Percentiles rank a stretch among this genome's conserved stretches.
Evolutionary conservation across 2,329 filamentous ascomycete genomes (phyloP).

Genomic region (Geosmithia putterillii): DNA sequence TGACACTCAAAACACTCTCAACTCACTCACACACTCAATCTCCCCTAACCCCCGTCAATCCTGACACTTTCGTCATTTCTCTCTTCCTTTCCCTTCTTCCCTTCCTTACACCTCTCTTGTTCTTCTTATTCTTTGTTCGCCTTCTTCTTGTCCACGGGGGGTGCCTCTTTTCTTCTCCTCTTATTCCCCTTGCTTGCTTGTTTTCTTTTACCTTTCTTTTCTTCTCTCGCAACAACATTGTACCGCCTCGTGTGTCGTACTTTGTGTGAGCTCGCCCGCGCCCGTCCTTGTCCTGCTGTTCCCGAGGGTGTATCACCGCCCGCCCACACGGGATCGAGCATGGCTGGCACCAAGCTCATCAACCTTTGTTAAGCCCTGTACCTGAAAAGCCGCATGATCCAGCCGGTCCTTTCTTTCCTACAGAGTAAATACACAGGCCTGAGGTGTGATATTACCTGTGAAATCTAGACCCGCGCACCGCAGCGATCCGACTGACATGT

Average conservation of each 20-base stretch:
- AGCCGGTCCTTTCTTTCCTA: background rate
- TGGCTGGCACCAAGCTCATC: background rate
- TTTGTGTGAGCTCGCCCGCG: background rate
- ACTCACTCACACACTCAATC: too few species aligned
- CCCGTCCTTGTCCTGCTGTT: background rate
- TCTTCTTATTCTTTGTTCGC: background rate
- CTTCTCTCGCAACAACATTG: too few species aligned
- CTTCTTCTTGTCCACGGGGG: background rate
- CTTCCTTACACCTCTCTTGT: background rate
- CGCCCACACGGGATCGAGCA: background rate
- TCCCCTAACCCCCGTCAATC: background rate
- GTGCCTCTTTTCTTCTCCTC: slow-evolving; percentile 2
- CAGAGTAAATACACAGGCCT: background rate
- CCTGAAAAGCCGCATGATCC: background rate
- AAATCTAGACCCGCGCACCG: background rate
- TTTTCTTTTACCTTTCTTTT: too few species aligned
- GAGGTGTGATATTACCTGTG: background rate
- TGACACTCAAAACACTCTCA: too few species aligned
- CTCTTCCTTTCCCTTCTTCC: background rate
- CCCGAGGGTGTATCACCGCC: background rate
- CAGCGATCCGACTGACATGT: background rate
- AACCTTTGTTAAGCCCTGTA: background rate
- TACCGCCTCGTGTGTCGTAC: background rate
- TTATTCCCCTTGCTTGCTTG: slow-evolving; percentile 1
- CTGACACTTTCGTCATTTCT: background rate